Percentiles rank a stretch among this genome's conserved stretches.
Evolutionary conservation across 106 monocot species (phyloP).

Genomic region (Iris macrosiphon): DNA sequence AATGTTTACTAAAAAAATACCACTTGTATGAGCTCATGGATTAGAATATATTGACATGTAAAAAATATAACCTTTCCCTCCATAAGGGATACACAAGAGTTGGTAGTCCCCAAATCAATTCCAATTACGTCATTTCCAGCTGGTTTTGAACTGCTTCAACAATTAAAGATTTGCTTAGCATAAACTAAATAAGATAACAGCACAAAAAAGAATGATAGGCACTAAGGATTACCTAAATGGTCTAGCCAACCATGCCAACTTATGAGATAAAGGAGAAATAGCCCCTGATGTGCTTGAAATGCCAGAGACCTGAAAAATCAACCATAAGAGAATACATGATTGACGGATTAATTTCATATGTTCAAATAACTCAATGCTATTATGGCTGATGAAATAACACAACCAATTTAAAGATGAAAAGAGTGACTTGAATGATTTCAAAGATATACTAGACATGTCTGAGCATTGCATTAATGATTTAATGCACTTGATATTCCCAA

Average conservation of each 20-base stretch:
- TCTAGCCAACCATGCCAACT: constrained; percentile 41
- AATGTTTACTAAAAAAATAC: neutral
- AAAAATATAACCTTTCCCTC: constrained; percentile 45
- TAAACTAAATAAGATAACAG: neutral
- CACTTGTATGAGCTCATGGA: neutral
- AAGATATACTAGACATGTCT: neutral
- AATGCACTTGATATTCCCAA: neutral
- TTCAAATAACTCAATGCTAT: neutral
- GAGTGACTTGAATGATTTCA: neutral
- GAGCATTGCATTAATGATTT: neutral
- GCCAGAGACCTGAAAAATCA: constrained; percentile 30
- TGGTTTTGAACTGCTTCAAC: constrained; percentile 30
- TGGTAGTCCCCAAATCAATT: constrained; percentile 53
- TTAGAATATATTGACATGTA: neutral
- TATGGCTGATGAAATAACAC: neutral
- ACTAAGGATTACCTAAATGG: constrained; percentile 40
- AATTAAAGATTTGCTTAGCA: neutral
- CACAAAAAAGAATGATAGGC: neutral
- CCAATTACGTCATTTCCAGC: constrained; percentile 54
- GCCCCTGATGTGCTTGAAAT: constrained; percentile 25
- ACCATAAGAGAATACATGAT: neutral
- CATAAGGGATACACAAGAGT: constrained; percentile 49
- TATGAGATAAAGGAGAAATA: constrained; percentile 21
- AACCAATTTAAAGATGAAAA: neutral
- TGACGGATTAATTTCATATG: neutral